These are phyloP conservation scores for Tulasnella sp. DNA, from an alignment of 768 basidiomycete genomes.

Conservation along the genomic window DNA sequence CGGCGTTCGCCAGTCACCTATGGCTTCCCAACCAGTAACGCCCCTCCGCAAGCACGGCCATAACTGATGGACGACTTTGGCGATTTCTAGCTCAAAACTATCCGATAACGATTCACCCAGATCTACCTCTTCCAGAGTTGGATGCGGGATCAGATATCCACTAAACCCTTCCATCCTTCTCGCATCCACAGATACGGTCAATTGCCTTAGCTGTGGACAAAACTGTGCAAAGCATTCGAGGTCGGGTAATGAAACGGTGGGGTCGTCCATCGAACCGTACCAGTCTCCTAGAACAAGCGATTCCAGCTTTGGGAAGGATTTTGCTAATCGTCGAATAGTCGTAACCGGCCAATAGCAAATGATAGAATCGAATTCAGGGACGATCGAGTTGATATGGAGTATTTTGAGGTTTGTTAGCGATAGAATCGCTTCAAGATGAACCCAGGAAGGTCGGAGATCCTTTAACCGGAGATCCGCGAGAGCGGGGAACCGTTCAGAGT, in stretches of 20 bases:
- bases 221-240: neutral
- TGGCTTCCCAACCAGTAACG: neutral
- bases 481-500: neutral
- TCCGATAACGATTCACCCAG: neutral
- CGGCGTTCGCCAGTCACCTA: neutral
- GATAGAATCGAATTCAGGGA: neutral
- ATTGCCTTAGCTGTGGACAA: neutral
- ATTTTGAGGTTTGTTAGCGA: neutral
- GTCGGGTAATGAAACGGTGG: neutral
- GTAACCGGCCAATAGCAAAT: neutral
- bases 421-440: neutral
- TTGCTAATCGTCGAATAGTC: neutral
- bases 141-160: neutral
- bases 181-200: neutral
- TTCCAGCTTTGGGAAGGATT: neutral
- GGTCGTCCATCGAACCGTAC: neutral
- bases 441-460: neutral
- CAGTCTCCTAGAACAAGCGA: neutral
- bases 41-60: neutral
- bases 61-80: neutral
- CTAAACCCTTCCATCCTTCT: neutral
- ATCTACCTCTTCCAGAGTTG: neutral
- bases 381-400: neutral
- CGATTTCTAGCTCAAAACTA: neutral
- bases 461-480: neutral